Evolutionary conservation across 208 protist genomes (phyloP).

Genomic region (Trypanosoma lewisi): DNA sequence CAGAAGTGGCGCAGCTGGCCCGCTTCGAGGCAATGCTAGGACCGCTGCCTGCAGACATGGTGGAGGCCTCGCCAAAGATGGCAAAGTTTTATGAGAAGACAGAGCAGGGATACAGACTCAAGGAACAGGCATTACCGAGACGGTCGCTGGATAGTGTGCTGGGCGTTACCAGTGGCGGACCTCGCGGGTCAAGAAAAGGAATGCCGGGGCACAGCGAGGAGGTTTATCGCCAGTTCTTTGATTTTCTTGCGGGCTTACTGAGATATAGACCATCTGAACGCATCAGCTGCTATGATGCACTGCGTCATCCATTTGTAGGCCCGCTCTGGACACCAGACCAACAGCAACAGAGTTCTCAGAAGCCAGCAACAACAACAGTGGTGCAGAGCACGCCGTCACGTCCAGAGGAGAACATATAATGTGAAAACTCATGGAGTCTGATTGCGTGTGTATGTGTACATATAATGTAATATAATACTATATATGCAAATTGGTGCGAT

Average conservation of each 20-base stretch:
- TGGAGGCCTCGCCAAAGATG: slow-evolving; percentile 49
- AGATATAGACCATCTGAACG: slow-evolving; percentile 60
- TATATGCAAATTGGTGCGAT: no score
- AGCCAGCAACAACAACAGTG: slow-evolving; percentile 22
- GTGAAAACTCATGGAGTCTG: no score
- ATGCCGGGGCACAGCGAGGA: slow-evolving; percentile 46
- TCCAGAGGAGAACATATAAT: no score
- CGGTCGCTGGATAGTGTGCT: slow-evolving; percentile 27
- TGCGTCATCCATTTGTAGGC: slow-evolving; percentile 72
- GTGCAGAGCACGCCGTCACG: no score
- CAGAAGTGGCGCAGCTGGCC: slow-evolving; percentile 94
- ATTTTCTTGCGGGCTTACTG: slow-evolving; percentile 59
- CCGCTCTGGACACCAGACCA: slow-evolving; percentile 39
- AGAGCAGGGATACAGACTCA: slow-evolving; percentile 23
- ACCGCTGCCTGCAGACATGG: slow-evolving; percentile 60
- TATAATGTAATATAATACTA: no score
- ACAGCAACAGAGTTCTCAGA: slow-evolving; percentile 14
- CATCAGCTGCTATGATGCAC: slow-evolving; percentile 68
- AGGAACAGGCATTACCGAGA: slow-evolving; percentile 35
- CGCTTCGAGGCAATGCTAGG: slow-evolving; percentile 90
- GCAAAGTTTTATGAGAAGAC: slow-evolving; percentile 57
- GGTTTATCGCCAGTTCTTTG: slow-evolving; percentile 50
- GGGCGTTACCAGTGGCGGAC: slow-evolving; percentile 51
- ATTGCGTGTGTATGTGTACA: no score
- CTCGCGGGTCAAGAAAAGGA: slow-evolving; percentile 34